Evolutionary conservation across 2,329 filamentous ascomycete genomes (phyloP).

Genomic region (Dactylellina cionopaga): DNA sequence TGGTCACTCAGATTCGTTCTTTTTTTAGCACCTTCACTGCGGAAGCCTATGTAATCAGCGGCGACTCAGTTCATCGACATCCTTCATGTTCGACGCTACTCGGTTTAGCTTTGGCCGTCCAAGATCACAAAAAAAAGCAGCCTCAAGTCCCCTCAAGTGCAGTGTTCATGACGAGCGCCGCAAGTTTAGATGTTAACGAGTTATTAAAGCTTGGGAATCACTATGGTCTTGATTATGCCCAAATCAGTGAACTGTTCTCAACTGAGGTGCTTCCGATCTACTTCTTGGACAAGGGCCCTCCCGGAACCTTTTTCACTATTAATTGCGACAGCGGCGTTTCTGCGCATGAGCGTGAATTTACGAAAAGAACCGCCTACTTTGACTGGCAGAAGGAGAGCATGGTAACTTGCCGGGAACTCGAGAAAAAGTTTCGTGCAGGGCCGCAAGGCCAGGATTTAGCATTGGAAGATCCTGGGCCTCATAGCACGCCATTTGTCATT

Average conservation of each 20-base stretch:
- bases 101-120: constrained; percentile 1
- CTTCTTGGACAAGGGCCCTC: neutral
- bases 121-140: neutral
- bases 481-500: neutral
- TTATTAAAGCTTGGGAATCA: neutral
- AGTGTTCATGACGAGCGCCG: neutral
- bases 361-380: neutral
- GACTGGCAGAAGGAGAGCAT: neutral
- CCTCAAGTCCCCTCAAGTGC: neutral
- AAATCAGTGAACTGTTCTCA: neutral
- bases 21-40: constrained; percentile 3
- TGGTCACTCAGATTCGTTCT: neutral
- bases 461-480: neutral
- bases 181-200: neutral
- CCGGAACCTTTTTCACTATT: constrained; percentile 1
- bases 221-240: neutral
- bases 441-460: neutral
- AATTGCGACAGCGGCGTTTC: neutral
- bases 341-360: neutral
- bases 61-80: neutral
- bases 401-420: neutral
- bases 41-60: neutral
- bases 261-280: neutral
- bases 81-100: neutral
- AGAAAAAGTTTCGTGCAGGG: neutral